phyloP scores from a whole-genome alignment of 331 rosid genomes.

The Stylosanthes scabra region DNA sequence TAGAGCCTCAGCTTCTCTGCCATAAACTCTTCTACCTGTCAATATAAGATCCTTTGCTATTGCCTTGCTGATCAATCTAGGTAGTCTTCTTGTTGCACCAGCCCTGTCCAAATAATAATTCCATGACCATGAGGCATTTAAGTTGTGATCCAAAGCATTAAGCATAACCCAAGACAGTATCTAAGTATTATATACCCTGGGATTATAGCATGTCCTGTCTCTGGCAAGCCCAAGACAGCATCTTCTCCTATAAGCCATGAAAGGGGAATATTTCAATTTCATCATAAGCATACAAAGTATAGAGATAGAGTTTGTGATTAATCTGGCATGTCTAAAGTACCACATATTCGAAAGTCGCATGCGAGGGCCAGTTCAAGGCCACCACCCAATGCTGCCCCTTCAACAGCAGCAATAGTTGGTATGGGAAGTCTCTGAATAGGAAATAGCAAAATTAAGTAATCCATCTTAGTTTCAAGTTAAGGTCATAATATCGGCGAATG shows the following conservation, averaged over 20 bases:
- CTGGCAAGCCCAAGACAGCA: constrained; percentile 85
- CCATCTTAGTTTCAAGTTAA: constrained; percentile 21
- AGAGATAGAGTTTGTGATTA: not conserved
- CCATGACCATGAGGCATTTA: no score
- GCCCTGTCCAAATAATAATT: constrained; percentile 62
- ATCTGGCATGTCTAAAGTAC: constrained; percentile 45
- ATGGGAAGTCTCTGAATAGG: constrained; percentile 63
- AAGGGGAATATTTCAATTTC: constrained; percentile 27
- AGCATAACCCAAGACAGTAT: no score
- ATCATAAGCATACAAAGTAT: constrained; percentile 18
- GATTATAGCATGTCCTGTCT: constrained; percentile 96
- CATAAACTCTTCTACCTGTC: constrained; percentile 76
- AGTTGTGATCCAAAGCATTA: not conserved
- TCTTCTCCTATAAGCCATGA: constrained; percentile 65
- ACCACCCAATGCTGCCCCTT: constrained; percentile 95
- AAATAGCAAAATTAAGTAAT: constrained; percentile 30
- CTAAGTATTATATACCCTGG: constrained; percentile 67
- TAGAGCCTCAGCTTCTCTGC: constrained; percentile 72
- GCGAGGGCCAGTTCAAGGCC: constrained; percentile 97
- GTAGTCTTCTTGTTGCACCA: constrained; percentile 90
- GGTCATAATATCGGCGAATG: not conserved
- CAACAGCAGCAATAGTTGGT: constrained; percentile 89
- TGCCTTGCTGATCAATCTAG: constrained; percentile 84
- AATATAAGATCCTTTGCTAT: constrained; percentile 84
- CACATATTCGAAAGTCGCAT: constrained; percentile 95